Base-by-base conservation (phyloP, 2,329 filamentous ascomycete species). In the Epichloe gansuensis region DNA sequence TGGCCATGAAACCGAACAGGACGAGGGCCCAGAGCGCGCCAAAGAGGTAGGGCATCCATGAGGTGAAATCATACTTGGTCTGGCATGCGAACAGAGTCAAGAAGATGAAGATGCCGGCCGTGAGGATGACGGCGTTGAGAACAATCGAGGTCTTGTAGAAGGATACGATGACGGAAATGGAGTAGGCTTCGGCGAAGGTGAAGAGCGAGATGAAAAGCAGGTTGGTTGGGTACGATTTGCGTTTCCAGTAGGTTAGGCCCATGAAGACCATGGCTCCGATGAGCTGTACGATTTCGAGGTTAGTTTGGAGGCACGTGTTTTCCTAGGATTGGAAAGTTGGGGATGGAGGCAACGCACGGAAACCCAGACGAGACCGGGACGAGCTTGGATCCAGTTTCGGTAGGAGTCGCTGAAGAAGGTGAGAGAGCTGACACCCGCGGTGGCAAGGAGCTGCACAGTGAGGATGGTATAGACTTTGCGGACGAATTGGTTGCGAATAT, bases 401-500 rank as follows among this genome's bases (percentile, higher is more conserved):
- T 97, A 98, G 53, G 75, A 72, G 11, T 70, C 63, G 72, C 81
- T 94, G 71, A 88, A 87, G 78, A 97, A 97, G 60, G 86, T 93
- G 61, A 96, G 72, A 56, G 84, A 80, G 72, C 86, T 90, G 60
- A 97, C 77, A 56, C 80, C 77, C 39, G 85, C 86, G 7, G 93
- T 98, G 54, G 85, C 82, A 64, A 97, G 75, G 51, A 98, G 83
- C 69, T 98, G 93, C 50, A 89, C 83, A n/a, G 93, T 95, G 72
- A 98, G 78, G 70, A 98, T 98, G 54, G 90, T 86, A 73, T 98
- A 98, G 66, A 98, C 93, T 76, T 97, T 97, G 71, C 91, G 85
- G 62, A 95, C 78, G 70, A 96, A 98, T 71, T 93, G 88, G 82
- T 96, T 95, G 61, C 91, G 87, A 66, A 98, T 95, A 64, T 95